These are phyloP conservation scores for Penicillium sp. DNA, from an alignment of 2,329 filamentous ascomycete genomes.

Conservation along the genomic window DNA sequence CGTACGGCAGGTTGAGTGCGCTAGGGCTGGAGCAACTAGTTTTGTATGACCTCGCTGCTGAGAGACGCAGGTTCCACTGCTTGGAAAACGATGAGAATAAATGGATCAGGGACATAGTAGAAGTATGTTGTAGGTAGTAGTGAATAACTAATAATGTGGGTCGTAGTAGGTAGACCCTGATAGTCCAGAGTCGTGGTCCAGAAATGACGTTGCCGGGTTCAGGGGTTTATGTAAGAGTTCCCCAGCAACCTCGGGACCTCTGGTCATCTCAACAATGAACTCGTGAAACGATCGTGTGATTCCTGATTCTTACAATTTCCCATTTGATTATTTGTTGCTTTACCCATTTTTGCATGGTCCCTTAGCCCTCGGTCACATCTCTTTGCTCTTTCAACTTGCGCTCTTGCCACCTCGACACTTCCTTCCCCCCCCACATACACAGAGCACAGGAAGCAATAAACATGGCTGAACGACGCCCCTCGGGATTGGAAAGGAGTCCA, in stretches of 20 bases:
- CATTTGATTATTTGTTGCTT: conserved; percentile 12
- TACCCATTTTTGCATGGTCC: conserved; percentile 14
- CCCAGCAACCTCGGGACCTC: conserved; percentile 22
- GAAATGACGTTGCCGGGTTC: not conserved
- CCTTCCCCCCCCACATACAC: conserved; percentile 5
- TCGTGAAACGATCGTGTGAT: conserved; percentile 22
- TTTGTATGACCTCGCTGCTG: too few species aligned
- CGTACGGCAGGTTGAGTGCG: too few species aligned
- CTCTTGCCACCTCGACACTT: conserved; percentile 17
- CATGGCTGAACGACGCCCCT: conserved; percentile 27
- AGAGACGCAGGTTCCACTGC: too few species aligned
- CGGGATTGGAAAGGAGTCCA: conserved; percentile 28
- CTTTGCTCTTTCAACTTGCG: conserved; percentile 11
- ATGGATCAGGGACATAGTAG: too few species aligned
- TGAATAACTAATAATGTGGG: too few species aligned
- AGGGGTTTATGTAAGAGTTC: conserved; percentile 24
- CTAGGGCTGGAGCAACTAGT: too few species aligned
- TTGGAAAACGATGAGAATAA: too few species aligned
- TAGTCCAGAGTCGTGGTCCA: too few species aligned
- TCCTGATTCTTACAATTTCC: not conserved
- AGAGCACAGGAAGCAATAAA: conserved; percentile 14
- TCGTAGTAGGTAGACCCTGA: too few species aligned
- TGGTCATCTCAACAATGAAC: conserved; percentile 10
- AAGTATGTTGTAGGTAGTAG: too few species aligned
- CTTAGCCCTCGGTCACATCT: conserved; percentile 10